Percentiles rank a stretch among this genome's conserved stretches.
Conservation (phyloP, 371 early-diverging fungal genomes). For the Actinomortierella ambigua region DNA sequence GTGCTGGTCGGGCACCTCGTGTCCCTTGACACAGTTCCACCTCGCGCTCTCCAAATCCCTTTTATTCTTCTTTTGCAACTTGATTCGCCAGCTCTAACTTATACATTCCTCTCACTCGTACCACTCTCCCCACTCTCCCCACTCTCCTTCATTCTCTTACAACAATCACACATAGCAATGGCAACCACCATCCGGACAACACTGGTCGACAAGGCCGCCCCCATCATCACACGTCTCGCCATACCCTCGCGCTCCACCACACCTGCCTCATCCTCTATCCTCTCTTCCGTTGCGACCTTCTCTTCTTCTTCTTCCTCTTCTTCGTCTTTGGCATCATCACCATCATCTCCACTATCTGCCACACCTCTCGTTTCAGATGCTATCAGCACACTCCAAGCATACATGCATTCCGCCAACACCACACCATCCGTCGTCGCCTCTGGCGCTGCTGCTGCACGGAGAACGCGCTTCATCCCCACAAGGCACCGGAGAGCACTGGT, state of each 20-base stretch:
- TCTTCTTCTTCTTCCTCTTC: conserved; percentile 2
- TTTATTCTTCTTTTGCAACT: conserved; percentile 1
- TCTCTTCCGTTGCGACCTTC: neutral
- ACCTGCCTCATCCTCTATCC: no score
- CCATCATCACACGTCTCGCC: neutral
- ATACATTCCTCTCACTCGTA: neutral
- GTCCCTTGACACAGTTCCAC: conserved; percentile 1
- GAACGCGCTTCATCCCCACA: conserved; percentile 24
- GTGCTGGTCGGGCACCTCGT: no score
- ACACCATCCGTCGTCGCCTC: conserved; percentile 4
- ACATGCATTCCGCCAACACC: conserved; percentile 2
- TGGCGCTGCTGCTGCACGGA: conserved; percentile 1
- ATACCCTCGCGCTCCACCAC: no score
- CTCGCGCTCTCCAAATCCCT: neutral
- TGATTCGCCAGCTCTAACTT: neutral
- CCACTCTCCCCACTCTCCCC: conserved; percentile 3
- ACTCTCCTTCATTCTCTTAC: neutral
- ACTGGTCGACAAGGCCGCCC: neutral
- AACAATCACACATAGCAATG: neutral
- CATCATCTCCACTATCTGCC: conserved; percentile 1
- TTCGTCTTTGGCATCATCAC: neutral
- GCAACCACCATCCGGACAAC: no score
- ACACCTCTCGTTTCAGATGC: neutral
- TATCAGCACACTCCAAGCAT: neutral
- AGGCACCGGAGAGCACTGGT: conserved; percentile 35